These are phyloP conservation scores for Euphorbia peplus DNA, from an alignment of 345 rosid species.

Conservation along the genomic window DNA sequence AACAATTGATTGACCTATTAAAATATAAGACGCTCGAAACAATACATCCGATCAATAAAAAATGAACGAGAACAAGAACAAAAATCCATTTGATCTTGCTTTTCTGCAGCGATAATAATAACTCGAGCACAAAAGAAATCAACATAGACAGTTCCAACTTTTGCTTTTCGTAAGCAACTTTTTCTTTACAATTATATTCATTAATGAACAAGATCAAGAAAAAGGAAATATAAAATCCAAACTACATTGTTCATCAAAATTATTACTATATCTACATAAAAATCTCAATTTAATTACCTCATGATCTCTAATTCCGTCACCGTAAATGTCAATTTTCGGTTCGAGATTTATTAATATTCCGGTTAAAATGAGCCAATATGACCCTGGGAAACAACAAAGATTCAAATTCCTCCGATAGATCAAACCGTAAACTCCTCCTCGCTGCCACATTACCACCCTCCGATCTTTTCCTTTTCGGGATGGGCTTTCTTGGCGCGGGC, in stretches of 20 bases:
- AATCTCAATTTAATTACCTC: background rate
- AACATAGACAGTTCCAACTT: too few relatives aligned
- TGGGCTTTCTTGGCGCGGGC: constrained; percentile 23
- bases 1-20: too few relatives aligned
- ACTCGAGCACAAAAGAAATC: background rate
- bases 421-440: constrained; percentile 27
- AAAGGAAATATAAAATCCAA: background rate
- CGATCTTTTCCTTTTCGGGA: constrained; percentile 35
- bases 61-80: background rate
- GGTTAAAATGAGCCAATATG: constrained; percentile 2
- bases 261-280: background rate
- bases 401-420: constrained; percentile 46
- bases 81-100: constrained; percentile 8
- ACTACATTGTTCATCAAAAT: background rate
- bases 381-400: constrained; percentile 36
- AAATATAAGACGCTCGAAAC: too few relatives aligned
- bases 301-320: too few relatives aligned
- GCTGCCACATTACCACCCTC: background rate
- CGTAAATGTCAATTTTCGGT: constrained; percentile 20
- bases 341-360: constrained; percentile 61
- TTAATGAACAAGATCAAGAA: background rate
- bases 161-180: too few relatives aligned
- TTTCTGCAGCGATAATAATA: constrained; percentile 18
- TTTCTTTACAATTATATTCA: background rate
- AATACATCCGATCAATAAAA: too few relatives aligned